phyloP scores from a whole-genome alignment of 163 green algal genomes.

The Chlorella variabilis region DNA sequence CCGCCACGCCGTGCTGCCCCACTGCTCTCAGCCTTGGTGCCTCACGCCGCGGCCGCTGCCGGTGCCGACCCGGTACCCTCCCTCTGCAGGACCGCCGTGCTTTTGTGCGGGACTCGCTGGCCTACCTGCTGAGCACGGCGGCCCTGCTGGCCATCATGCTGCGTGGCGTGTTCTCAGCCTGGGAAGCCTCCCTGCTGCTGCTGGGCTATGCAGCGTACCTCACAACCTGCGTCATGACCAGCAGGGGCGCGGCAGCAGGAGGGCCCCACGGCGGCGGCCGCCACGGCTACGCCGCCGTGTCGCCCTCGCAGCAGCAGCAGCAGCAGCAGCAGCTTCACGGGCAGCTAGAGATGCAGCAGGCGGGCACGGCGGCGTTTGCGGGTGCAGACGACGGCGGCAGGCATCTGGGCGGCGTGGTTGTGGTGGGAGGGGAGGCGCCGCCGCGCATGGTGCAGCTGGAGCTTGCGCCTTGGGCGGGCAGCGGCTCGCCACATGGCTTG shows the following conservation, averaged over 20 bases:
- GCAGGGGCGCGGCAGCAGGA: neutral
- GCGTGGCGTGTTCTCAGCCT: constrained; percentile 49
- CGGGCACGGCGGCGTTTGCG: no score
- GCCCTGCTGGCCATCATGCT: constrained; percentile 56
- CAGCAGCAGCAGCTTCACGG: neutral
- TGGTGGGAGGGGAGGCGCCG: neutral
- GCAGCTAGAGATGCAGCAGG: neutral
- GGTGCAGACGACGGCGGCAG: neutral
- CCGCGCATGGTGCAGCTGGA: neutral
- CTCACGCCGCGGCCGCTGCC: no score
- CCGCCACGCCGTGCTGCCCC: no score
- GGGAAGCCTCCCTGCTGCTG: constrained; percentile 54
- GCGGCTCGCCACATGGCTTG: neutral
- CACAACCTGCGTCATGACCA: constrained; percentile 11
- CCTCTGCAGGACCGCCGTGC: constrained; percentile 47
- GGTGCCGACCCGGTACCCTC: no score
- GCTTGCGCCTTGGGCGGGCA: neutral
- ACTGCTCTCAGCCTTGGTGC: neutral
- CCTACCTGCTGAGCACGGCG: constrained; percentile 65
- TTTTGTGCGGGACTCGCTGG: constrained; percentile 79
- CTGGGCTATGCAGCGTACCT: constrained; percentile 69
- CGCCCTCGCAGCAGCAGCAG: constrained; percentile 17
- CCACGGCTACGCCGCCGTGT: neutral
- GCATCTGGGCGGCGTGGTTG: constrained; percentile 7
- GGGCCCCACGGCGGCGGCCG: neutral